A percentile compares a stretch with the other conserved stretches of the same genome.
These are phyloP conservation scores for Xerocomellus amylosporus DNA, from an alignment of 768 basidiomycete genomes.

Conservation along the genomic window DNA sequence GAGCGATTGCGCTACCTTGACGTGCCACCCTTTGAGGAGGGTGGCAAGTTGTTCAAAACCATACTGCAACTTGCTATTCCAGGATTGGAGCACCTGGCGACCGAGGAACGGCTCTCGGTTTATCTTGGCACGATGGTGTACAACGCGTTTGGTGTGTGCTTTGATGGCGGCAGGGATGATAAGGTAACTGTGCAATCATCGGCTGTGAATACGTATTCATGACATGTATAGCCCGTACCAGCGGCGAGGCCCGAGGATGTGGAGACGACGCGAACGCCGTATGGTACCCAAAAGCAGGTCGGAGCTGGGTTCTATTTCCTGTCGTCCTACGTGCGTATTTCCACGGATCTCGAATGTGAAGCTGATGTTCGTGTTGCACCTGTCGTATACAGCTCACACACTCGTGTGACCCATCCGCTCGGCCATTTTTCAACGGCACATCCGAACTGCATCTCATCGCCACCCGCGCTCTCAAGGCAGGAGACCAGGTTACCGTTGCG, in stretches of 20 bases:
- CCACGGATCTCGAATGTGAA: not conserved
- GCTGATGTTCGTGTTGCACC: not conserved
- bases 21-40: constrained; percentile 45
- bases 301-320: constrained; percentile 74
- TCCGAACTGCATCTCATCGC: constrained; percentile 71
- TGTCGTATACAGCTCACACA: constrained; percentile 50
- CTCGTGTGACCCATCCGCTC: constrained; percentile 68
- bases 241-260: constrained; percentile 61
- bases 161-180: constrained; percentile 62
- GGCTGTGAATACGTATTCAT: not conserved
- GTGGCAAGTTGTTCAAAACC: constrained; percentile 46
- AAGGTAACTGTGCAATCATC: constrained; percentile 45
- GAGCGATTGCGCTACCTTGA: constrained; percentile 73
- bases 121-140: constrained; percentile 71
- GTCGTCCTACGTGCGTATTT: constrained; percentile 60
- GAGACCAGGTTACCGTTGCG: constrained; percentile 73
- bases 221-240: constrained; percentile 45
- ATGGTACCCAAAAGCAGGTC: constrained; percentile 71
- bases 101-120: constrained; percentile 57
- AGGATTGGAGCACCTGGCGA: constrained; percentile 69
- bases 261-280: constrained; percentile 74
- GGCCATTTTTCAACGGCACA: constrained; percentile 67
- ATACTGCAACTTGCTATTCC: constrained; percentile 63
- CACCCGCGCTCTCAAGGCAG: constrained; percentile 61
- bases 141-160: constrained; percentile 74